Conservation (phyloP, 805 yeast species). For the Spathaspora girioi region DNA sequence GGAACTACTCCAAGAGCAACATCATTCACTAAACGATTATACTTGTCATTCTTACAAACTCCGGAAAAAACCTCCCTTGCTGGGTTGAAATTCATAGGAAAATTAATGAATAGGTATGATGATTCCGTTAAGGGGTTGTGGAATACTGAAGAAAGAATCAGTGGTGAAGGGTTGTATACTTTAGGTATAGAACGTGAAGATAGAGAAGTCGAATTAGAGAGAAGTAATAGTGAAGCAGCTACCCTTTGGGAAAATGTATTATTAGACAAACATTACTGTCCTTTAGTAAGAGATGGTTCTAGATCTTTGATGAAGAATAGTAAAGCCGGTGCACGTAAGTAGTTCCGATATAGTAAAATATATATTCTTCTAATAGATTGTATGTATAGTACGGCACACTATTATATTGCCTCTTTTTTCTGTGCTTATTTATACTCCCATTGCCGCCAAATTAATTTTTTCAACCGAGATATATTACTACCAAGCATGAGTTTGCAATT, state of each 20-base stretch:
- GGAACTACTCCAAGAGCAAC: slow-evolving; percentile 66
- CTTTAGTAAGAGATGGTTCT: slow-evolving; percentile 70
- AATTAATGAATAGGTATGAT: slow-evolving; percentile 62
- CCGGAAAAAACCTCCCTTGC: slow-evolving; percentile 90
- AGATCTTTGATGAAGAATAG: slow-evolving; percentile 39
- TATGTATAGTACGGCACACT: neutral
- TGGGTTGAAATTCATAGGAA: slow-evolving; percentile 70
- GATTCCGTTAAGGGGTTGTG: slow-evolving; percentile 72
- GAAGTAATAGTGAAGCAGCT: slow-evolving; percentile 84
- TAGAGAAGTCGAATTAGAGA: slow-evolving; percentile 53
- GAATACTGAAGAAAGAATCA: slow-evolving; percentile 83
- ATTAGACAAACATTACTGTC: slow-evolving; percentile 79
- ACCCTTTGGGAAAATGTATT: slow-evolving; percentile 85
- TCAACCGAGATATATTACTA: neutral
- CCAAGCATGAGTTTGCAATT: slow-evolving; percentile 13
- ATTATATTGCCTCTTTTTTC: neutral
- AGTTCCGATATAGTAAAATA: neutral
- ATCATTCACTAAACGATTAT: slow-evolving; percentile 80
- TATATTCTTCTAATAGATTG: neutral
- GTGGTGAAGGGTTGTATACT: slow-evolving; percentile 61
- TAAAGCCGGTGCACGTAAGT: slow-evolving; percentile 10
- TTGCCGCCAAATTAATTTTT: neutral
- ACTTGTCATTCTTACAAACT: slow-evolving; percentile 61
- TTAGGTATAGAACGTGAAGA: slow-evolving; percentile 51
- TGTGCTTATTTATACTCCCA: neutral